A percentile compares a stretch with the other conserved stretches of the same genome.
phyloP scores from a whole-genome alignment of 192 early-diverging fungal species.

The Linnemannia zychae region DNA sequence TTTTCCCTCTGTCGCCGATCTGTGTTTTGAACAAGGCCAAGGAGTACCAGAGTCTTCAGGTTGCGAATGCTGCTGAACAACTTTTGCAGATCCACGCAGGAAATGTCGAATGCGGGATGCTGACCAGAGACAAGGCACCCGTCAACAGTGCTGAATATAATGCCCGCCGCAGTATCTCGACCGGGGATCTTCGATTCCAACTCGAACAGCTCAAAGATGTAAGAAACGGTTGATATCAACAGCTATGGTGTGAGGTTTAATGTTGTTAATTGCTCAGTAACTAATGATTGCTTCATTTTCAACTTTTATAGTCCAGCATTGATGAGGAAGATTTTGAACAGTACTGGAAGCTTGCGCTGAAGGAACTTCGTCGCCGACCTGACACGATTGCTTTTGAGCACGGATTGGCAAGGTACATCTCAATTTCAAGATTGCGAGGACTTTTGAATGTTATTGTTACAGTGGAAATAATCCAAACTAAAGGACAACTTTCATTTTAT shows the following conservation, averaged over 20 bases:
- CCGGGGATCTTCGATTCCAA: conserved; percentile 41
- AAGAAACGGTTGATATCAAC: not conserved
- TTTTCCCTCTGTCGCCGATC: conserved; percentile 47
- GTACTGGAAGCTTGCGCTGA: conserved; percentile 55
- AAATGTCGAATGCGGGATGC: conserved; percentile 49
- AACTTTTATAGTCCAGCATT: conserved; percentile 34
- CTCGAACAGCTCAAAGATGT: conserved; percentile 37
- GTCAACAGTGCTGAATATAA: conserved; percentile 21
- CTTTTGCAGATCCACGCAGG: conserved; percentile 45
- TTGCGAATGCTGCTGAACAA: conserved; percentile 49
- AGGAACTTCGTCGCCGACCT: conserved; percentile 36
- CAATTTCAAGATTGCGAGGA: too few relatives aligned
- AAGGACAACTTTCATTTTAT: not conserved
- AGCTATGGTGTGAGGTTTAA: not conserved
- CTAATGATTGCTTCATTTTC: not conserved
- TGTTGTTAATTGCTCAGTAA: not conserved
- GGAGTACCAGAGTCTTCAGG: conserved; percentile 49
- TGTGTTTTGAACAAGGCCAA: conserved; percentile 60
- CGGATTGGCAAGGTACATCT: conserved; percentile 19
- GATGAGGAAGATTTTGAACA: conserved; percentile 50
- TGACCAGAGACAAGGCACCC: conserved; percentile 19
- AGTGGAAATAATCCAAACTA: not conserved
- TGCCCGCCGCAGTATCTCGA: conserved; percentile 29
- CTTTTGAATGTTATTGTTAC: not conserved
- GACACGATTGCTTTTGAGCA: conserved; percentile 37